Percentiles rank a stretch among this genome's conserved stretches.
Conservation (phyloP, 1,284 basidiomycete species). For the Pseudozyma pruni region DNA sequence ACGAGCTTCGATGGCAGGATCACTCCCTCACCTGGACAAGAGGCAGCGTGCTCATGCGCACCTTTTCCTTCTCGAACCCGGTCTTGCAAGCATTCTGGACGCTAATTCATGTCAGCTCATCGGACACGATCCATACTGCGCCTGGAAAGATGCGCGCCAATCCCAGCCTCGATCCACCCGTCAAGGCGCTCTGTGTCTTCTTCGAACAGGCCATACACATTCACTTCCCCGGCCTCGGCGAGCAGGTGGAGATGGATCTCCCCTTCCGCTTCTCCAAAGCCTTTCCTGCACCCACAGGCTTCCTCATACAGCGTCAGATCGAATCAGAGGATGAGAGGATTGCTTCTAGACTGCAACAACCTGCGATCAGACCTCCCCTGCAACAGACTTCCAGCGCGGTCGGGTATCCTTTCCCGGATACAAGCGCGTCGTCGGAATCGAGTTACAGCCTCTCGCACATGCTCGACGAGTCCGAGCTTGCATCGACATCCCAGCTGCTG, state of each 20-base stretch:
- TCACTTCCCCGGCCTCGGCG: constrained; percentile 50
- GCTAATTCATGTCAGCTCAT: constrained; percentile 33
- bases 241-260: constrained; percentile 51
- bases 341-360: constrained; percentile 16
- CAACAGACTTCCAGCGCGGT: neutral
- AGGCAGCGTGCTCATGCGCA: constrained; percentile 41
- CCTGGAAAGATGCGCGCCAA: constrained; percentile 19
- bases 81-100: constrained; percentile 59
- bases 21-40: constrained; percentile 48
- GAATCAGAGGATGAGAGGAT: constrained; percentile 49
- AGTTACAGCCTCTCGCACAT: constrained; percentile 23
- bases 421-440: constrained; percentile 22
- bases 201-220: constrained; percentile 54
- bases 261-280: constrained; percentile 47
- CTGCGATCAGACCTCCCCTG: neutral
- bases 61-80: constrained; percentile 42
- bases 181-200: constrained; percentile 55
- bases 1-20: constrained; percentile 52
- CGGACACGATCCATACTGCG: constrained; percentile 32
- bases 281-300: constrained; percentile 46
- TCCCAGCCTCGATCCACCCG: neutral
- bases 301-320: constrained; percentile 53
- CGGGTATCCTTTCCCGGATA: constrained; percentile 35
- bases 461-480: constrained; percentile 24
- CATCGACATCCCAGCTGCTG: constrained; percentile 15